Evolutionary conservation across 176 grass and related monocot genomes (phyloP), one percentile per base, ranked within the genome.

Genomic region (Aegilops umbellulata): DNA sequence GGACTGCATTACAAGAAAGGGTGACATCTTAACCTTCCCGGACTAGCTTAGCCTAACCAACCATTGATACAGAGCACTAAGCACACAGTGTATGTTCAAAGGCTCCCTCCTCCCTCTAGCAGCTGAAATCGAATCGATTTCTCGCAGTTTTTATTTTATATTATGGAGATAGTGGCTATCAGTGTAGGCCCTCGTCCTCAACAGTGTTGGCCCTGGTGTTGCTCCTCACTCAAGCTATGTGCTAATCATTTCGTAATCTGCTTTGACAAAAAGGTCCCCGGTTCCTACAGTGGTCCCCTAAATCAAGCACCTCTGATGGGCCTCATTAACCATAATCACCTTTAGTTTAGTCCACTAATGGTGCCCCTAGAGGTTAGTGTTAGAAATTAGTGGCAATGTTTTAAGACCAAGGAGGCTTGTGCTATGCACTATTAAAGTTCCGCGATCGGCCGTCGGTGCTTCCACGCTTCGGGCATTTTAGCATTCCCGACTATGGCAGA

Each of bases 41-140:
- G 89, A 94, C 46, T 75, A 80, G 86, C 80, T 91, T 91, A 80
- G 61, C 83, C 25, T 94, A 94, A 94, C 89, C 62, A 86, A 94
- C 86, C 57, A 38, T 15, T 47, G 69, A 73, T 25, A 90, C 68
- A 81, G 76, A 65, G 67, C 8, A 11, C 34, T 60, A 67, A 77
- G 70, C 68, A 27, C 68, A 65, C 36, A 85, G 74, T 78, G 63
- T 68, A 65, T 74, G 20, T 55, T 82, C 31, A 58, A 65, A 74
- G 66, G 42, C 32, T 58, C 55, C 55, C 49, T 53, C 49, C 49
- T 53, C 47, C 47, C 53, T 66, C 76, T 44, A 57, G 80, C 3
- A 42, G 26, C 49, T 80, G 62, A 67, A 85, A 42, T 30, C 16
- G 30, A 66, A 55, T 41, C 26, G 70, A 20, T 82, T 51, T 23